Conservation (phyloP, 1,284 basidiomycete genomes). For the Trichosporon ovoides region DNA sequence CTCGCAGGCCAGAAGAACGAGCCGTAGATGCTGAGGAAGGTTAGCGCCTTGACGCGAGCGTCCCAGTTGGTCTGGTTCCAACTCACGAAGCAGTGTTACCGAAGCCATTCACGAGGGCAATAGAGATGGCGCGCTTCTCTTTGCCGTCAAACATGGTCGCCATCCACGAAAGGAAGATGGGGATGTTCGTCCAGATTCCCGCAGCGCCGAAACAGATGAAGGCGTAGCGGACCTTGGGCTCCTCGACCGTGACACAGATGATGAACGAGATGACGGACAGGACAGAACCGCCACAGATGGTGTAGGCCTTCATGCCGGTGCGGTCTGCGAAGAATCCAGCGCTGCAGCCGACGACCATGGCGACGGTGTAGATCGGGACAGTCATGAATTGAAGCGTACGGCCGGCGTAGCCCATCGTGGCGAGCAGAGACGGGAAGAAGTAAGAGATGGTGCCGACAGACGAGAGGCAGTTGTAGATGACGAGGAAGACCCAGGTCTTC, state of each 20-base stretch:
- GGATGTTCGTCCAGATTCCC: constrained; percentile 24
- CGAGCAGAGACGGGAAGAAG: constrained; percentile 33
- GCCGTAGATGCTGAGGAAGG: constrained; percentile 22
- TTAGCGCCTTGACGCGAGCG: too few relatives aligned
- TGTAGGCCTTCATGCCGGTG: constrained; percentile 16
- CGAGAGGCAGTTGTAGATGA: constrained; percentile 19
- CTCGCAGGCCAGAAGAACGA: constrained; percentile 27
- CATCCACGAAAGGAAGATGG: constrained; percentile 23
- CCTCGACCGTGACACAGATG: constrained; percentile 6
- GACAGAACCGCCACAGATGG: constrained; percentile 17
- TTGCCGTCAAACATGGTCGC: constrained; percentile 20
- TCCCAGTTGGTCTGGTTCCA: too few relatives aligned
- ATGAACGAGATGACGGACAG: constrained; percentile 14
- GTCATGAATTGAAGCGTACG: constrained; percentile 32
- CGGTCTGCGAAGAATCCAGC: constrained; percentile 24
- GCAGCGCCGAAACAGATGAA: constrained; percentile 25
- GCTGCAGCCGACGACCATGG: constrained; percentile 18
- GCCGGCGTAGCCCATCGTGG: constrained; percentile 29
- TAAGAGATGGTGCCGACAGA: constrained; percentile 32
- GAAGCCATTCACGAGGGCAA: constrained; percentile 24
- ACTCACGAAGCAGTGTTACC: constrained; percentile 17
- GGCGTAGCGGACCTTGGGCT: constrained; percentile 21
- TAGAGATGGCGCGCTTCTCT: constrained; percentile 23
- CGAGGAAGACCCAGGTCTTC: constrained; percentile 28
- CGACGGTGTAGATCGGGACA: constrained; percentile 24